phyloP scores from a whole-genome alignment of 768 basidiomycete species.

The Leccinum uliginosum region DNA sequence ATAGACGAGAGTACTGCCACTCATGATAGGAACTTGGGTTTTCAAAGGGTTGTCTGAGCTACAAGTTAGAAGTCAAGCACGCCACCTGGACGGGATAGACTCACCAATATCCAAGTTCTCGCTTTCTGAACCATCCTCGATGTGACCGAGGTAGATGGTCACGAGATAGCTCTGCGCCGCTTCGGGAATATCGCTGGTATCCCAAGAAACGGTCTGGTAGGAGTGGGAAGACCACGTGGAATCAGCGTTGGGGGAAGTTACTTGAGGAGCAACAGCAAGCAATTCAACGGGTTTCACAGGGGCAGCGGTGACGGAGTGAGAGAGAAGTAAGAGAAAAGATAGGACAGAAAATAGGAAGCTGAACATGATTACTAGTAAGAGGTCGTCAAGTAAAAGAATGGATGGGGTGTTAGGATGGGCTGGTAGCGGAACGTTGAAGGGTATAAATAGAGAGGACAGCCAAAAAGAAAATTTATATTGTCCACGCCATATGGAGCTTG shows the following conservation, averaged over 20 bases:
- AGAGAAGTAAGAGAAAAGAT: slow-evolving; percentile 29
- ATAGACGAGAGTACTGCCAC: slow-evolving; percentile 39
- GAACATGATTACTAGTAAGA: slow-evolving; percentile 19
- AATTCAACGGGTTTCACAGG: slow-evolving; percentile 27
- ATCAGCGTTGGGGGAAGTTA: slow-evolving; percentile 35
- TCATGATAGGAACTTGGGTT: slow-evolving; percentile 45
- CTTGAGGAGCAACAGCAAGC: slow-evolving; percentile 38
- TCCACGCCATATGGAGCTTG: slow-evolving; percentile 10
- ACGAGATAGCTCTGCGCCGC: slow-evolving; percentile 35
- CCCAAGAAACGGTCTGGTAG: slow-evolving; percentile 42
- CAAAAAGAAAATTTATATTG: slow-evolving; percentile 16
- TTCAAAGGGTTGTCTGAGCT: slow-evolving; percentile 55
- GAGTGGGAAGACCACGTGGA: slow-evolving; percentile 37
- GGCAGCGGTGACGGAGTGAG: slow-evolving; percentile 25
- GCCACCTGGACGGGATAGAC: slow-evolving; percentile 11
- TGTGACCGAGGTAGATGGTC: slow-evolving; percentile 43
- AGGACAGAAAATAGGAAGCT: slow-evolving; percentile 21
- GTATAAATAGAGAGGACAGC: neutral
- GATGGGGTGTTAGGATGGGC: slow-evolving; percentile 7
- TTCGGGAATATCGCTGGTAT: slow-evolving; percentile 33
- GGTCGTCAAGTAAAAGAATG: slow-evolving; percentile 21
- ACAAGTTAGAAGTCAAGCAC: slow-evolving; percentile 5
- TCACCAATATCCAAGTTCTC: slow-evolving; percentile 50
- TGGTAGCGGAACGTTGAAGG: neutral
- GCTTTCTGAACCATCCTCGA: slow-evolving; percentile 21